Base-by-base conservation (phyloP, 2,329 filamentous ascomycete species). In the Pseudopithomyces maydicus region DNA sequence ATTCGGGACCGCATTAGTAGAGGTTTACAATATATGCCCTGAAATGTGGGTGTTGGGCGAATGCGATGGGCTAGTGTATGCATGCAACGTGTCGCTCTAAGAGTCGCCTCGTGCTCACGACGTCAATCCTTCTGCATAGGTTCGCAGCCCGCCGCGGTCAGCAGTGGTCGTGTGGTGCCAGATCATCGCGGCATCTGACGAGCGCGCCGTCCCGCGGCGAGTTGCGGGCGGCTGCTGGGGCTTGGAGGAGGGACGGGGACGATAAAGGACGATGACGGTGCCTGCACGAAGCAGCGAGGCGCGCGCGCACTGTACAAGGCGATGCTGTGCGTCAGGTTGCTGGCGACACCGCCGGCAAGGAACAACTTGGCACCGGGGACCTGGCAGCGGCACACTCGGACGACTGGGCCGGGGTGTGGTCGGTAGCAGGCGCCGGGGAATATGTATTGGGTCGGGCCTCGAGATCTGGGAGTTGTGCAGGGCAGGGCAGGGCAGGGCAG, bases 51-150 rank as follows among this genome's bases (percentile, higher is more conserved):
- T 67, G 73, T 71, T 74, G 74, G 72, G 74, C 73, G 73, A 75
- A 72, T 74, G 69, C 64, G 68, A 69, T 57, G 67, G 73, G 62
- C 69, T 75, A 76, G 73, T 62, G 59, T 57, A 67, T 72, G 73
- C 72, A 74, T 56, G 72, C 69, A 67, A 76, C 70, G 73, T 76
- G 73, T 69, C 68, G 64, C 64, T 55, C 69, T 65, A 50, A 68
- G 68, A 75, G 68, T 75, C 72, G 73, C 70, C 66, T 75, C 65
- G 56, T 29, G 48, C 62, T 44, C 53, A 54, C 56, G 62, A 67
- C 61, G 65, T 61, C 63, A 61, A 57, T 65, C 52, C 57, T 61
- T 64, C 60, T 67, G 67, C 68, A 66, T 61, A 61, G 62, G 70
- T 74, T 74, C 71, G 71, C 72, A 73, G 68, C 60, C 57, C 64